These are phyloP conservation scores for Bruguiera sexangula DNA, from an alignment of 345 rosid genomes.

Conservation along the genomic window DNA sequence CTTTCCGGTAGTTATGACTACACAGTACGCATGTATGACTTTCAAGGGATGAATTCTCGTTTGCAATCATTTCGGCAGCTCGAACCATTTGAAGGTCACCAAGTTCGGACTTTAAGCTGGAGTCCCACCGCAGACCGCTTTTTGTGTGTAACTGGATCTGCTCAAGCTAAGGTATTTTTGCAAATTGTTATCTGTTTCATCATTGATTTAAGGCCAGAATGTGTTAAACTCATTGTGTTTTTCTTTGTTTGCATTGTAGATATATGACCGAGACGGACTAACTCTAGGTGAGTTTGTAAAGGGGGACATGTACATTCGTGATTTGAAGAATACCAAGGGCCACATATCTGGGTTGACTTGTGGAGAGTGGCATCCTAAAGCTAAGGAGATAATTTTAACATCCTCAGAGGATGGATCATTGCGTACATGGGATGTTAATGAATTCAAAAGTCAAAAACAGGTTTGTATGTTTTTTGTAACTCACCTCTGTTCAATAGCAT, in stretches of 20 bases:
- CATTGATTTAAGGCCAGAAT: conserved; percentile 4
- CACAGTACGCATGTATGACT: conserved; percentile 82
- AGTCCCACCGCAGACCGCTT: conserved; percentile 87
- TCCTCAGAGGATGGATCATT: conserved; percentile 97
- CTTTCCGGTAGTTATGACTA: conserved; percentile 96
- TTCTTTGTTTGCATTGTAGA: conserved; percentile 39
- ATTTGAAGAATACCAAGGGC: conserved; percentile 94
- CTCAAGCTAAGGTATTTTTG: conserved; percentile 83
- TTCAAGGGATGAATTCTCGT: conserved; percentile 94
- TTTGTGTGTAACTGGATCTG: conserved; percentile 89
- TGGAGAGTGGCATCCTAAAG: conserved; percentile 93
- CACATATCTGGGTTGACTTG: conserved; percentile 90
- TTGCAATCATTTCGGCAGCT: conserved; percentile 88
- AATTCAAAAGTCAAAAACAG: conserved; percentile 93
- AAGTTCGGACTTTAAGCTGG: conserved; percentile 92
- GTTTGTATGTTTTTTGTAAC: conserved; percentile 23
- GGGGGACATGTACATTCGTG: conserved; percentile 98
- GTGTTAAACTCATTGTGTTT: conserved; percentile 2
- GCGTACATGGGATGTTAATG: conserved; percentile 97
- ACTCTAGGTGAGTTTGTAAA: conserved; percentile 92
- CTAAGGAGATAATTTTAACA: conserved; percentile 80
- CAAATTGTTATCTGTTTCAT: not conserved
- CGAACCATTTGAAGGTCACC: conserved; percentile 94
- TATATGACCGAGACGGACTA: conserved; percentile 95
- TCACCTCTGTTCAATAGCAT: not conserved